A percentile compares a stretch with the other conserved stretches of the same genome.
Conservation (phyloP, 768 basidiomycete species). For the Pseudohyphozyma bogoriensis region DNA sequence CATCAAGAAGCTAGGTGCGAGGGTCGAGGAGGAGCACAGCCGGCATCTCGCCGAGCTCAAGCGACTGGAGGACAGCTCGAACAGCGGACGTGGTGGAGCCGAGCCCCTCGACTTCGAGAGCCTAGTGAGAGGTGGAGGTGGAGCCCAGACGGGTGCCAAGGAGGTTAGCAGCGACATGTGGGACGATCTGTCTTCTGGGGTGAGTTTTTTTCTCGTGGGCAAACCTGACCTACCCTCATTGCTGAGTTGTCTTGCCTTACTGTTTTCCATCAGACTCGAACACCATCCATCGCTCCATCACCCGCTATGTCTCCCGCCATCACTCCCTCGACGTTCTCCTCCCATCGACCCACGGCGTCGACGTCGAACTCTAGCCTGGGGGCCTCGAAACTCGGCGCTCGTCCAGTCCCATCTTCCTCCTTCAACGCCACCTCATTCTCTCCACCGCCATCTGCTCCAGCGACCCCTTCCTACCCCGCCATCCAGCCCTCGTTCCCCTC, state of each 20-base stretch:
- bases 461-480: neutral
- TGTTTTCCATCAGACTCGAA: neutral
- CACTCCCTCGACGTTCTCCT: neutral
- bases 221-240: constrained; percentile 4
- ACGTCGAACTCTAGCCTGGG: neutral
- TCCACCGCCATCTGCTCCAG: neutral
- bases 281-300: neutral
- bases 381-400: constrained; percentile 12
- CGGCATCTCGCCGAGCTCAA: constrained; percentile 89
- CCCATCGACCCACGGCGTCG: neutral
- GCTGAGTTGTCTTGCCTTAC: neutral
- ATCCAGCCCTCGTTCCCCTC: neutral
- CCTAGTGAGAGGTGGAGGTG: constrained; percentile 48
- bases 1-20: constrained; percentile 49
- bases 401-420: neutral
- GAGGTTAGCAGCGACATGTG: constrained; percentile 21
- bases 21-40: constrained; percentile 85
- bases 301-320: neutral
- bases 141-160: constrained; percentile 4
- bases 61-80: constrained; percentile 57
- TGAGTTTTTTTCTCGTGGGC: neutral
- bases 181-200: constrained; percentile 4
- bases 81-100: constrained; percentile 29
- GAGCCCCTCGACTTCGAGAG: constrained; percentile 72
- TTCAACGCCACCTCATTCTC: constrained; percentile 9